Percentiles rank a stretch among this genome's conserved stretches.
phyloP scores from a whole-genome alignment of 331 rosid genomes.

The Rhamnella rubrinervis region DNA sequence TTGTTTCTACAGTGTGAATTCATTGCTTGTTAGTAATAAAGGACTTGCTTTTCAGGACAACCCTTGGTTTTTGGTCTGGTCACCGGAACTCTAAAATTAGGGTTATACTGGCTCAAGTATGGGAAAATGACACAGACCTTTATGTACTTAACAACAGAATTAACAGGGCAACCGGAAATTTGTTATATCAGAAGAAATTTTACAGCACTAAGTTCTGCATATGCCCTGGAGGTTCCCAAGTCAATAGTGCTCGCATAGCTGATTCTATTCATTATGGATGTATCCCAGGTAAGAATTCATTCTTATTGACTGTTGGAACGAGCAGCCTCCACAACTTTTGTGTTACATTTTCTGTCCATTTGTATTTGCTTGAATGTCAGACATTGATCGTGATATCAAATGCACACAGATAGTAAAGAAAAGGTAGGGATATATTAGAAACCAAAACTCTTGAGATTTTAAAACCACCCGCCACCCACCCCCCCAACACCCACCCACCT shows the following conservation, averaged over 20 bases:
- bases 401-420: background rate
- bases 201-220: constrained; percentile 84
- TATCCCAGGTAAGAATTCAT: constrained; percentile 72
- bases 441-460: background rate
- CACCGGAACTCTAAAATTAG: constrained; percentile 95
- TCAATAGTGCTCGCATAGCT: constrained; percentile 92
- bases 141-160: constrained; percentile 89
- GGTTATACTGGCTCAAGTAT: constrained; percentile 87
- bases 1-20: constrained; percentile 2
- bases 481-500: no score
- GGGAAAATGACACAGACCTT: constrained; percentile 98
- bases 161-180: constrained; percentile 78
- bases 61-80: constrained; percentile 96
- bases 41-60: constrained; percentile 62
- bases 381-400: background rate
- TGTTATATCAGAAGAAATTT: constrained; percentile 83
- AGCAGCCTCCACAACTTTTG: background rate
- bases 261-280: constrained; percentile 99
- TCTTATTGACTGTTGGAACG: constrained; percentile 6
- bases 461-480: no score
- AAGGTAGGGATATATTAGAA: background rate
- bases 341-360: background rate
- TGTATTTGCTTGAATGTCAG: constrained; percentile 14
- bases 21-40: constrained; percentile 20
- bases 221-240: constrained; percentile 99